Evolutionary conservation across 2,329 filamentous ascomycete species (phyloP), one percentile per base, ranked within the genome.

Genomic region (Diaporthe nobilis): DNA sequence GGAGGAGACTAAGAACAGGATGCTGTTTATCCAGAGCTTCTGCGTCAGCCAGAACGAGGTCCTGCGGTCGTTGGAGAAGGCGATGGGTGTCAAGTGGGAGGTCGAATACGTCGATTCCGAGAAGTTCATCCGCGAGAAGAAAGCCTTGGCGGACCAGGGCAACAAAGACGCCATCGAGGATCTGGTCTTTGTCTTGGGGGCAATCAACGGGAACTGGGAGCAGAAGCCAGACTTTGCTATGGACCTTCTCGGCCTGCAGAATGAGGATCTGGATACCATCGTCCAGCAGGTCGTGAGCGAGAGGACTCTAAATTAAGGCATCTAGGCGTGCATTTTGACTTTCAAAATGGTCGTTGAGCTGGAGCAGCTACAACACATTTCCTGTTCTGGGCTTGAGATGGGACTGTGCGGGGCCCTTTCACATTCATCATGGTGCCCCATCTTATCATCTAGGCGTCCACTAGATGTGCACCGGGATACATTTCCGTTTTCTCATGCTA

Each of bases 131-230:
- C 78, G 80, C 37, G 79, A 83, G 57, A 79, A 85, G 67, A 85
- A 85, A 79, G 77, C 76, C 9, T 81, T 81, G 73, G 84, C 83
- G n/a, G 83, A 87, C 20, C 81, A 79, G 0, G 87, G 84, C 0
- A 81, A 87, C 44, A 77, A 76, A 22, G 81, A 81, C 1, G 85
- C 86, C 0, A 80, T 86, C 44, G 86, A 88, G 79, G 85, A 88
- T 60, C 82, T 89, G 76, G 88, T 89, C 3, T 89, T 88, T 77
- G 87, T 86, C 47, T 80, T 89, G 1, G 87, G 88, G 1, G 83
- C 85, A 0, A 76, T 88, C 0, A 85, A 89, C 60, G 87, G 87
- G 0, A 85, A 89, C 74, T 89, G 88, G 87, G 87, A 86, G 22
- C 79, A 79, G 72, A 83, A 84, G 49, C 81, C 85, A 2, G 86